These are phyloP conservation scores for Colletotrichum abscissum DNA, from an alignment of 2,329 filamentous ascomycete species.

Conservation along the genomic window DNA sequence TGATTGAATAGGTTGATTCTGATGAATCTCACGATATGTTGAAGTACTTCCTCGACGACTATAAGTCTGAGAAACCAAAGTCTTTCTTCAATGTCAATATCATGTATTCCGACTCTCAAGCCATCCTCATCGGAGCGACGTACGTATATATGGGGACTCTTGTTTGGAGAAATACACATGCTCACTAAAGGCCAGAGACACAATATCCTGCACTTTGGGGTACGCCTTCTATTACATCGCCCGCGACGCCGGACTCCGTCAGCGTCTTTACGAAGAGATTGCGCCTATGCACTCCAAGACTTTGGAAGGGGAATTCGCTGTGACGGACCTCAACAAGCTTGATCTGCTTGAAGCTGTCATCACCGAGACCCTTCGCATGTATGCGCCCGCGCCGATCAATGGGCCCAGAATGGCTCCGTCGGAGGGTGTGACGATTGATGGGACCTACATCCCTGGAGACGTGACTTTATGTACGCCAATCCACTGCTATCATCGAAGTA, in stretches of 20 bases:
- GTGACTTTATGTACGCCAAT: constrained; percentile 28
- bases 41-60: constrained; percentile 40
- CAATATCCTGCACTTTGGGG: constrained; percentile 34
- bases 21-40: constrained; percentile 40
- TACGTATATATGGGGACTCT: neutral
- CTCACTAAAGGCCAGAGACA: constrained; percentile 12
- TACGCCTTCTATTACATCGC: constrained; percentile 36
- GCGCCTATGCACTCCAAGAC: constrained; percentile 33
- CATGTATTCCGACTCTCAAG: constrained; percentile 37
- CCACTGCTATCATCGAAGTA: constrained; percentile 26
- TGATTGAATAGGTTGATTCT: constrained; percentile 17
- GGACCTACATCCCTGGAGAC: constrained; percentile 41
- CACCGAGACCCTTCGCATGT: constrained; percentile 44
- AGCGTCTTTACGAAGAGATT: constrained; percentile 32
- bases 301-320: constrained; percentile 34
- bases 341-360: constrained; percentile 42
- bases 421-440: constrained; percentile 41
- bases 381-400: constrained; percentile 43
- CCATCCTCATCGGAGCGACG: constrained; percentile 40
- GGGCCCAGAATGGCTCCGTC: constrained; percentile 40
- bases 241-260: constrained; percentile 14
- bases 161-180: neutral
- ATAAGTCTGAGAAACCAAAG: constrained; percentile 38
- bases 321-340: constrained; percentile 36
- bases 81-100: constrained; percentile 37